Evolutionary conservation across 192 early-diverging fungal genomes (phyloP).

Genomic region (Umbelopsis vinacea): DNA sequence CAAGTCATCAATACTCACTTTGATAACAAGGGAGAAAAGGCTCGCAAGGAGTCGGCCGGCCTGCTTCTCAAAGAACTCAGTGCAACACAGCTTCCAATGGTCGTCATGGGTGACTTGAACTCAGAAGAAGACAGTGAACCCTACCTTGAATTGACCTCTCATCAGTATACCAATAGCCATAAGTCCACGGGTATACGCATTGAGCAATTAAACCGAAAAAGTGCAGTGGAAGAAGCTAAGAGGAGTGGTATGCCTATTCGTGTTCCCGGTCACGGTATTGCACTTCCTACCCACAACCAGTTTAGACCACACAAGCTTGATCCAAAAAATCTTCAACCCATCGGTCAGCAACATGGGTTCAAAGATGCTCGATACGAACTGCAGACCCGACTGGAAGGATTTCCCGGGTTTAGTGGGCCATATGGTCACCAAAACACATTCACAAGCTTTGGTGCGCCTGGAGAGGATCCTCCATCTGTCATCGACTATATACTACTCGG

Average conservation of each 20-base stretch:
- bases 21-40: conserved; percentile 25
- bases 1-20: conserved; percentile 41
- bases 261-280: conserved; percentile 15
- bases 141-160: conserved; percentile 34
- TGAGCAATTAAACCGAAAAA: conserved; percentile 2
- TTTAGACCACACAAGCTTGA: conserved; percentile 17
- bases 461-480: conserved; percentile 23
- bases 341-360: conserved; percentile 12
- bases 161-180: conserved; percentile 1
- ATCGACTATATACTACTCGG: conserved; percentile 42
- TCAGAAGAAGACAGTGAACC: conserved; percentile 27
- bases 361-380: conserved; percentile 40
- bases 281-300: conserved; percentile 30
- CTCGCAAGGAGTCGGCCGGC: conserved; percentile 35
- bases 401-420: conserved; percentile 26
- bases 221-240: not conserved
- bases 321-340: not conserved
- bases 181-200: conserved; percentile 20
- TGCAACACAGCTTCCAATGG: not conserved
- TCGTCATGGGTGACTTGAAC: conserved; percentile 44
- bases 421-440: conserved; percentile 43
- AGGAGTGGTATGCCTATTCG: conserved; percentile 18
- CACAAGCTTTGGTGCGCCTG: conserved; percentile 35
- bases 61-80: conserved; percentile 28
- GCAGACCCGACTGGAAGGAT: conserved; percentile 13